phyloP scores from a whole-genome alignment of 208 protist genomes.

The Plasmodiophora brassicae region DNA sequence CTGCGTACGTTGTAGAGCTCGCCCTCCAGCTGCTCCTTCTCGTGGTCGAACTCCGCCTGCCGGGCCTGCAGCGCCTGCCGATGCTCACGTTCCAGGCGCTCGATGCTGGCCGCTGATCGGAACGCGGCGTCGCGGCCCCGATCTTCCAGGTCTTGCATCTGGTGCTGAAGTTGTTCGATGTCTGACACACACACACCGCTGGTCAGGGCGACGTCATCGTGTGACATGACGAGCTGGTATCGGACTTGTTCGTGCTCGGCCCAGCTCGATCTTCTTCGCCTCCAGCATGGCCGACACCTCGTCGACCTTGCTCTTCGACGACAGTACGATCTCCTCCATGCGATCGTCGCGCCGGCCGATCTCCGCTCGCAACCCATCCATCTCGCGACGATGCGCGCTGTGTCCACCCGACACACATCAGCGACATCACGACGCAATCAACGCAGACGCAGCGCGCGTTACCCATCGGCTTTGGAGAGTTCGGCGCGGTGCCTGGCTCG shows the following conservation, averaged over 20 bases:
- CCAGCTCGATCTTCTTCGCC: neutral
- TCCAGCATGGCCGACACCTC: neutral
- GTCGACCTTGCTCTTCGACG: neutral
- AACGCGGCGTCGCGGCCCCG: no score
- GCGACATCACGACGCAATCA: no score
- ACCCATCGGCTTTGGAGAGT: neutral
- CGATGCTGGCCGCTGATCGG: no score
- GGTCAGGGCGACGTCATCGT: neutral
- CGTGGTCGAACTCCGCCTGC: neutral
- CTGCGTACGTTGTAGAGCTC: neutral
- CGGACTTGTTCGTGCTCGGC: neutral
- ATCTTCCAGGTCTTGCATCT: no score
- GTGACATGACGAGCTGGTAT: no score
- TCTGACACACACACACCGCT: no score
- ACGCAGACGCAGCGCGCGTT: no score
- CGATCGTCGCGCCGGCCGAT: neutral
- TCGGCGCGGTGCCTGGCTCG: neutral
- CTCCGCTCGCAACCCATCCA: neutral
- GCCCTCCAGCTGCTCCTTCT: neutral
- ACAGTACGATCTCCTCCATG: neutral
- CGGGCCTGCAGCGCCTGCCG: neutral
- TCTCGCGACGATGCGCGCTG: neutral
- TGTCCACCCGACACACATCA: no score
- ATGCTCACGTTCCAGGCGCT: neutral
- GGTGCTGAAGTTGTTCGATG: neutral